Conservation (phyloP, 2,329 filamentous ascomycete species). For the Monosporascus sp. region DNA sequence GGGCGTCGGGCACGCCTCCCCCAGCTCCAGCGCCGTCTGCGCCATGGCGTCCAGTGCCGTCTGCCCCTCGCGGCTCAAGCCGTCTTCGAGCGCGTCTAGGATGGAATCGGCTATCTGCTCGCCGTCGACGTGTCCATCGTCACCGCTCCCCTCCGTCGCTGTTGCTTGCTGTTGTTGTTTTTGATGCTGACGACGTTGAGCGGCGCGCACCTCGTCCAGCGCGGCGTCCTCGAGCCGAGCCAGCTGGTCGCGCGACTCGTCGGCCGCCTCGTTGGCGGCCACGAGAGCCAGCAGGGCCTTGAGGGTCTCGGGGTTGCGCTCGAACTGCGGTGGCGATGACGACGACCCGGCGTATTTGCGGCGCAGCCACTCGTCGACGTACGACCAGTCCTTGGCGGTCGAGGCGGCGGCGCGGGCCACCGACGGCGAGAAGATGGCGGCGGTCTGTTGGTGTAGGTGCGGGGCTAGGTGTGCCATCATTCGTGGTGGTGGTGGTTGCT, state of each 20-base stretch:
- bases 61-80: slow-evolving; percentile 50
- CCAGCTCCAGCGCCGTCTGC: slow-evolving; percentile 43
- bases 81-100: slow-evolving; percentile 48
- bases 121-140: slow-evolving; percentile 10
- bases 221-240: slow-evolving; percentile 55
- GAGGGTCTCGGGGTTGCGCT: slow-evolving; percentile 81
- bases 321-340: slow-evolving; percentile 60
- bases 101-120: slow-evolving; percentile 34
- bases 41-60: slow-evolving; percentile 55
- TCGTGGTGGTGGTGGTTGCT: neutral
- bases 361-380: slow-evolving; percentile 77
- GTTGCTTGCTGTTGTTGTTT: neutral
- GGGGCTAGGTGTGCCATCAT: slow-evolving; percentile 29
- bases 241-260: slow-evolving; percentile 61
- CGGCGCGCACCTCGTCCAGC: slow-evolving; percentile 44
- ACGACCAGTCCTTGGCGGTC: slow-evolving; percentile 85
- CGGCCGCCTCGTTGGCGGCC: slow-evolving; percentile 69
- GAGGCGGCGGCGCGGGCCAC: slow-evolving; percentile 70
- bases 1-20: slow-evolving; percentile 42
- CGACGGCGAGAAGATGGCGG: slow-evolving; percentile 63
- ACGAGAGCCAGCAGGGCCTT: slow-evolving; percentile 69
- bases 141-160: neutral
- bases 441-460: slow-evolving; percentile 15
- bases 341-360: slow-evolving; percentile 45
- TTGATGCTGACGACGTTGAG: slow-evolving; percentile 29